These are phyloP conservation scores for Xylaria bambusicola DNA, from an alignment of 495 filamentous ascomycete genomes.

Conservation along the genomic window DNA sequence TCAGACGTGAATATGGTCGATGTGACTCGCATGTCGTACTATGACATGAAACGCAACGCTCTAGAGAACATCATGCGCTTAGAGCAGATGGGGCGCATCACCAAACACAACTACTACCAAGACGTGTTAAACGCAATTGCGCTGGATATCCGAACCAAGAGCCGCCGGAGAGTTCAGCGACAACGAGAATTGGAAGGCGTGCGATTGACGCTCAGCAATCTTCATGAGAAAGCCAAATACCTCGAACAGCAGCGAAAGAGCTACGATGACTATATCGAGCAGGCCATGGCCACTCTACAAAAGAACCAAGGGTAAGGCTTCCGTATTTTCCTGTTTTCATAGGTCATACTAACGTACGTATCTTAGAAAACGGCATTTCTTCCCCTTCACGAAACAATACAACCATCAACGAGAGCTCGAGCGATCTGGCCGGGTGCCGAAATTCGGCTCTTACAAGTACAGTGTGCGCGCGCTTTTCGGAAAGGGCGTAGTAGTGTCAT, in stretches of 20 bases:
- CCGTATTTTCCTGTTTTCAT: not conserved
- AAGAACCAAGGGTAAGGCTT: constrained; percentile 80
- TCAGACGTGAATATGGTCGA: constrained; percentile 89
- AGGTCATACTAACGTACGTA: constrained; percentile 10
- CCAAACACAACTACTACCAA: constrained; percentile 91
- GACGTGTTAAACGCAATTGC: constrained; percentile 96
- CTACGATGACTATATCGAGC: constrained; percentile 99
- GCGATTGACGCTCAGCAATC: constrained; percentile 74
- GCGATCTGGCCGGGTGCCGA: constrained; percentile 85
- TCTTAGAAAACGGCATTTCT: constrained; percentile 83
- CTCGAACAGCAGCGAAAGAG: constrained; percentile 93
- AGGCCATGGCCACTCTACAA: constrained; percentile 97
- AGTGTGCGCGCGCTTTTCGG: constrained; percentile 84
- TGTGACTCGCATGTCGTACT: constrained; percentile 86
- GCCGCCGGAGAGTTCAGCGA: constrained; percentile 84
- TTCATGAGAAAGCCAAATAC: constrained; percentile 90
- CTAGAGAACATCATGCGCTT: constrained; percentile 92
- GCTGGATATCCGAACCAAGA: constrained; percentile 94
- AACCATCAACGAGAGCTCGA: constrained; percentile 96
- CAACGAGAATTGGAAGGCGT: constrained; percentile 89
- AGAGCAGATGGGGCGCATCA: constrained; percentile 81
- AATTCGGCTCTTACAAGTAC: constrained; percentile 97
- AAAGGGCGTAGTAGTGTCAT: constrained; percentile 88
- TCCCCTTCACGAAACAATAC: constrained; percentile 98
- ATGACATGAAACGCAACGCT: constrained; percentile 86